A percentile compares a stretch with the other conserved stretches of the same genome.
phyloP scores from a whole-genome alignment of 805 yeast species.

The Candida koratica region DNA sequence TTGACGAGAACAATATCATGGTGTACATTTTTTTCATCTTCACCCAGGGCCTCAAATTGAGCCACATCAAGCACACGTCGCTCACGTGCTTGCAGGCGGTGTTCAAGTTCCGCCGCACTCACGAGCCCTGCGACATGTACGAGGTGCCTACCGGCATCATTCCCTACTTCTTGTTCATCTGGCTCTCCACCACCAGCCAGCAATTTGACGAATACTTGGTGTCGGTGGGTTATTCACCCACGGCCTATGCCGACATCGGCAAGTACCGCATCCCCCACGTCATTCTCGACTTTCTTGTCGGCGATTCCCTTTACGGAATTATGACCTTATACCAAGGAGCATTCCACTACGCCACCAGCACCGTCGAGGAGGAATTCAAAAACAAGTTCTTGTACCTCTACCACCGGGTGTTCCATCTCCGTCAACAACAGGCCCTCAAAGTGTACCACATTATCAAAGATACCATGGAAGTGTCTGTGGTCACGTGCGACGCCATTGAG shows the following conservation, averaged over 20 bases:
- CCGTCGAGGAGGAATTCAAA: slow-evolving; percentile 28
- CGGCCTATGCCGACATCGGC: slow-evolving; percentile 14
- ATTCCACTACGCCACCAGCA: slow-evolving; percentile 25
- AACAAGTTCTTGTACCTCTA: slow-evolving; percentile 28
- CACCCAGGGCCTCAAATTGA: slow-evolving; percentile 55
- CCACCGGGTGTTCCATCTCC: slow-evolving; percentile 22
- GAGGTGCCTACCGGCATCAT: slow-evolving; percentile 14
- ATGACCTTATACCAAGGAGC: slow-evolving; percentile 29
- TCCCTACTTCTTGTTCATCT: slow-evolving; percentile 31
- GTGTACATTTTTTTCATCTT: slow-evolving; percentile 45
- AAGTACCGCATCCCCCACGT: slow-evolving; percentile 25
- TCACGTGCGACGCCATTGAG: slow-evolving; percentile 26
- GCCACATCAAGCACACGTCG: slow-evolving; percentile 52
- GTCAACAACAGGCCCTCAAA: slow-evolving; percentile 20
- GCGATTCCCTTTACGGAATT: slow-evolving; percentile 18
- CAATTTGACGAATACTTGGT: slow-evolving; percentile 22
- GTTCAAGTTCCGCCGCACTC: slow-evolving; percentile 41
- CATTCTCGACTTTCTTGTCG: slow-evolving; percentile 23
- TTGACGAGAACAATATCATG: slow-evolving; percentile 48
- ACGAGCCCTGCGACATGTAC: slow-evolving; percentile 16
- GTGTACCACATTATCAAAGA: slow-evolving; percentile 30
- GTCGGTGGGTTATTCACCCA: slow-evolving; percentile 20
- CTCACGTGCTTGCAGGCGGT: slow-evolving; percentile 41
- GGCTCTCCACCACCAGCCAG: slow-evolving; percentile 24
- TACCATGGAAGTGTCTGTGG: slow-evolving; percentile 25